Evolutionary conservation across 805 yeast species (phyloP).

Genomic region (Citeromyces matritensis): DNA sequence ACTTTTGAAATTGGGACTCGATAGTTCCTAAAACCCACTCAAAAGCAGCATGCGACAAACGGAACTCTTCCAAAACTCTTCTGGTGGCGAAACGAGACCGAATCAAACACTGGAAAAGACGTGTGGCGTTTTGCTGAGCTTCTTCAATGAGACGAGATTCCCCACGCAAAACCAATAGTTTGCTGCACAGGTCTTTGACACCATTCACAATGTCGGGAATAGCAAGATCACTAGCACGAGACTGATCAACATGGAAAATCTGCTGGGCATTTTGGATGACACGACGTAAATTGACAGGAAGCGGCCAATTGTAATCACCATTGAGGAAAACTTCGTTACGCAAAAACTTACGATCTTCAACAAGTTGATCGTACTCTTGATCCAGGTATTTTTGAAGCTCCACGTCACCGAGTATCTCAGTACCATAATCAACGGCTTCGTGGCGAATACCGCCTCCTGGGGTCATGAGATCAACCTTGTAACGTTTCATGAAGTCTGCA

Average conservation of each 20-base stretch:
- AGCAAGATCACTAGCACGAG: conserved; percentile 80
- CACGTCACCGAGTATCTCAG: conserved; percentile 81
- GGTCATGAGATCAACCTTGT: conserved; percentile 76
- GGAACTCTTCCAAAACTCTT: conserved; percentile 84
- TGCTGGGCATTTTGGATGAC: conserved; percentile 94
- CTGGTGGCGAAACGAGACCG: conserved; percentile 87
- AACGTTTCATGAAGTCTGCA: conserved; percentile 66
- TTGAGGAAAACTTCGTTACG: conserved; percentile 73
- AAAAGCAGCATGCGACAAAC: conserved; percentile 72
- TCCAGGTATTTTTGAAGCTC: conserved; percentile 71
- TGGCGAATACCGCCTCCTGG: conserved; percentile 51
- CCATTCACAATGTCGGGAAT: conserved; percentile 65
- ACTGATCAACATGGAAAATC: conserved; percentile 85
- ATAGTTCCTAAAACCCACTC: conserved; percentile 94
- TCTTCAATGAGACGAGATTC: conserved; percentile 55
- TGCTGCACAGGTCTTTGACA: conserved; percentile 54
- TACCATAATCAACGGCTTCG: conserved; percentile 71
- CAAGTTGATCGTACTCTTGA: conserved; percentile 68
- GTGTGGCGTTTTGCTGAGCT: conserved; percentile 87
- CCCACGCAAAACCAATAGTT: conserved; percentile 72
- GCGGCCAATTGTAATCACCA: conserved; percentile 95
- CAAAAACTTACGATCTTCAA: conserved; percentile 62
- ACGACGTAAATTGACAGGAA: conserved; percentile 95
- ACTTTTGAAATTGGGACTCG: conserved; percentile 83
- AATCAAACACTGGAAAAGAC: conserved; percentile 77